Evolutionary conservation across 2,329 filamentous ascomycete species (phyloP), one percentile per base, ranked within the genome.

Genomic region (Nannizziopsis barbatae): DNA sequence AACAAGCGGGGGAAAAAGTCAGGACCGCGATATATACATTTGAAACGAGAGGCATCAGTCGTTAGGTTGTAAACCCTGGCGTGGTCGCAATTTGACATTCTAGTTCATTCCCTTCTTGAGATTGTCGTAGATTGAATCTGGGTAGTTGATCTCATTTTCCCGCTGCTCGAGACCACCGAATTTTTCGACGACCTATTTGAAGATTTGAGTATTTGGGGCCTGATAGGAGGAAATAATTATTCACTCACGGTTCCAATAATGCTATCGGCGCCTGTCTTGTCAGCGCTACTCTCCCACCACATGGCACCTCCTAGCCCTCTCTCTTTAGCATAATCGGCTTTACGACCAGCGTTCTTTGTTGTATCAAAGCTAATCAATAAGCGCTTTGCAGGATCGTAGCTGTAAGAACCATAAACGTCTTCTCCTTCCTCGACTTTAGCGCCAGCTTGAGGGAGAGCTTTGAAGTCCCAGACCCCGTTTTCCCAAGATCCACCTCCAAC

Each of bases 241-340:
- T n/a, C 8, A 50, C 51, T 39, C 45, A 50, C 51, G 14, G 41
- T 53, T 22, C 38, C 51, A 41, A 53, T 45, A 17, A 53, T 36
- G 27, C 48, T 50, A 7, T 44, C 45, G 11, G 30, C 5, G 14
- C 49, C 42, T 2, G 36, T 42, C 45, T 53, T 53, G 22, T 95
- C 90, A 1, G 78, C 81, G 59, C 83, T 90, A 58, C 80, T 86
- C 69, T 95, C 89, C 86, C 86, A 93, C 87, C 87, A 96, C 89
- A 96, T 95, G n/a, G 77, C 86, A 14, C 90, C 90, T 1, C 88
- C 89, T 0, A 95, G 74, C 0, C 77, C 72, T 39, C 75, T 70
- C 15, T 76, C 63, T 60, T 73, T 76, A 60, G 95, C 77, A 62
- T 80, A 95, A 9, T 76, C 69, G 1, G 81, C 80, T 71, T 95